Evolutionary conservation across 2,329 filamentous ascomycete species (phyloP).

Genomic region (Rugonectria rugulosa): DNA sequence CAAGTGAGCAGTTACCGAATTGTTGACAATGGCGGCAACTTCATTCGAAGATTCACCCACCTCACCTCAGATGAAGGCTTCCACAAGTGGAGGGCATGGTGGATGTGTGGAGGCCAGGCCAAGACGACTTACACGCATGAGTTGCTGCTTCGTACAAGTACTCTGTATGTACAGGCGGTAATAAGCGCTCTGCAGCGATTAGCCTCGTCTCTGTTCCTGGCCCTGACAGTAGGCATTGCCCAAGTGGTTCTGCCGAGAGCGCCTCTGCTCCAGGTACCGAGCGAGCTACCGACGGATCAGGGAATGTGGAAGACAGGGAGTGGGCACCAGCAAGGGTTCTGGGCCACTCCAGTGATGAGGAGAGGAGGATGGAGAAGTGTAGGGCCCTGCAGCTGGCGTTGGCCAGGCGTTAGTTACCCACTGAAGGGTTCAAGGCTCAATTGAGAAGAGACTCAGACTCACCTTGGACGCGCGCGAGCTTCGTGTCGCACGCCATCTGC

Average conservation of each 20-base stretch:
- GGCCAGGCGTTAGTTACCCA: no score
- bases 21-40: constrained; percentile 25
- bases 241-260: constrained; percentile 22
- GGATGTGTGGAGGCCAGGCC: constrained; percentile 1
- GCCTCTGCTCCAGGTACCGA: constrained; percentile 28
- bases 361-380: no score
- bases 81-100: constrained; percentile 12
- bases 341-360: not conserved
- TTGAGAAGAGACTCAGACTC: no score
- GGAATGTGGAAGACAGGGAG: constrained; percentile 39
- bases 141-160: not conserved
- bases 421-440: no score
- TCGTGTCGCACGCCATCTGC: no score
- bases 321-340: constrained; percentile 31
- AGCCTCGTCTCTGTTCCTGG: constrained; percentile 15
- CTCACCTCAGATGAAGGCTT: not conserved
- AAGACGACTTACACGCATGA: no score
- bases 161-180: not conserved
- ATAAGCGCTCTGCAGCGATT: not conserved
- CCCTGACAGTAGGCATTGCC: constrained; percentile 11
- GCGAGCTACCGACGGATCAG: constrained; percentile 25
- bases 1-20: not conserved
- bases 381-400: no score
- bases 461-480: no score
- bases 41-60: constrained; percentile 21